Evolutionary conservation across 805 yeast species (phyloP), one percentile per base, ranked within the genome.

Genomic region (Metschnikowia dekortorum): DNA sequence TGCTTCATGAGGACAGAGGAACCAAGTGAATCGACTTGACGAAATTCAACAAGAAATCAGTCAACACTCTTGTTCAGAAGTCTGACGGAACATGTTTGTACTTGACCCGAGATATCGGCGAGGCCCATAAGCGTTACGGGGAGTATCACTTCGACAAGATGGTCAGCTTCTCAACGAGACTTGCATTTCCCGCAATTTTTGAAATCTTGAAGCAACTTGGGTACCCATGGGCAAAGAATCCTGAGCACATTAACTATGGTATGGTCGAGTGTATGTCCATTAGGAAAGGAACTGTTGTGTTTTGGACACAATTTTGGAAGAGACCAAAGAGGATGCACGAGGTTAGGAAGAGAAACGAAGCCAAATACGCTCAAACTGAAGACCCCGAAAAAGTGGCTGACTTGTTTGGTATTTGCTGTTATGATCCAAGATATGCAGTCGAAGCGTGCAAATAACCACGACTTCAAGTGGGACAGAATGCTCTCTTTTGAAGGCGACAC

Each of bases 381-480:
- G 82, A 91, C 66, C 99, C 98, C 35, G 97, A 92, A 53, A 83
- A 83, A 67, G 87, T 94, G 63, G 98, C 99, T 52, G 98, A 94
- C 70, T 78, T 89, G 62, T 84, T 94, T 53, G 99, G 99, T 67
- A 87, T 94, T 51, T 31, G 99, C 99, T 6, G 96, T 94, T 53
- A 91, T 94, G 96, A 88, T 94, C 64, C 99, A 94, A 79, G 99
- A 94, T 71, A 91, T 94, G 98, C 95, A 89, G 73, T 84, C 96
- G 54, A 94, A 94, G 76, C 86, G 99, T 71, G 81, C 91, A 71
- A 90, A 92, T 77, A 92, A 94, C 75, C 94, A 94, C 75, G 89
- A 85, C 63, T 94, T 94, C 74, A 88, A 89, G 71, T 94, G 99
- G 99, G 89, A 88, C 62, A 87, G 99, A 76, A 94, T 94, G 97